A percentile compares a stretch with the other conserved stretches of the same genome.
These are phyloP conservation scores for Amniculicola lignicola DNA, from an alignment of 495 filamentous ascomycete species.

Conservation along the genomic window DNA sequence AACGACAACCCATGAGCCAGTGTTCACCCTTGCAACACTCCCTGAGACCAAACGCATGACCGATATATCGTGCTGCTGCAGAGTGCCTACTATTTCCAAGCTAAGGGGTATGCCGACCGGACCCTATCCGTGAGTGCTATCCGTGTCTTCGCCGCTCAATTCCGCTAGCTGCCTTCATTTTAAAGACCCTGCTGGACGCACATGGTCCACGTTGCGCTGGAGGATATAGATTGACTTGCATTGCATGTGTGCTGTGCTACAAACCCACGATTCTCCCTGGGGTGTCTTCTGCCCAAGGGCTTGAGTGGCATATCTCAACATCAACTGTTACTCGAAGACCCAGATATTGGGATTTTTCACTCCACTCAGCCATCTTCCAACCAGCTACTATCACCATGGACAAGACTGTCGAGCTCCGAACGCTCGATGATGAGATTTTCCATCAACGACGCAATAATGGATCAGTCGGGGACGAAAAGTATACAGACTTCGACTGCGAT, in stretches of 20 bases:
- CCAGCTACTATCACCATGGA: slow-evolving; percentile 20
- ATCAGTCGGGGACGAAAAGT: slow-evolving; percentile 9
- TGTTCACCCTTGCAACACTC: slow-evolving; percentile 1
- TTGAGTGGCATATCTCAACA: too few relatives aligned
- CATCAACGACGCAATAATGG: slow-evolving; percentile 1
- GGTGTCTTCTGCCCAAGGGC: too few relatives aligned
- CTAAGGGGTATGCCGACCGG: not conserved
- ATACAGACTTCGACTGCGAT: slow-evolving; percentile 19
- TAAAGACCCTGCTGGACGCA: slow-evolving; percentile 10
- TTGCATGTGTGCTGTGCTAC: slow-evolving; percentile 25
- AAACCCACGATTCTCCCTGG: not conserved
- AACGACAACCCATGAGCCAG: slow-evolving; percentile 11
- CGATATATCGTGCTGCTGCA: slow-evolving; percentile 16
- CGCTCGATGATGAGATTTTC: slow-evolving; percentile 20
- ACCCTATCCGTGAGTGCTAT: not conserved
- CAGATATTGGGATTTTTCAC: too few relatives aligned
- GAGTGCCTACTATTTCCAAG: slow-evolving; percentile 2
- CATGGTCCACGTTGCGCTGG: slow-evolving; percentile 14
- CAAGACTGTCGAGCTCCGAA: slow-evolving; percentile 19
- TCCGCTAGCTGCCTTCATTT: not conserved
- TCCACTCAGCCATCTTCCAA: not conserved
- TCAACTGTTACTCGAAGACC: too few relatives aligned
- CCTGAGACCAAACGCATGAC: slow-evolving; percentile 15
- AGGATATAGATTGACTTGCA: slow-evolving; percentile 20
- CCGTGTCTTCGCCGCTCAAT: not conserved